These are phyloP conservation scores for Ceratocystis lukuohia DNA, from an alignment of 2,329 filamentous ascomycete species.

Conservation along the genomic window DNA sequence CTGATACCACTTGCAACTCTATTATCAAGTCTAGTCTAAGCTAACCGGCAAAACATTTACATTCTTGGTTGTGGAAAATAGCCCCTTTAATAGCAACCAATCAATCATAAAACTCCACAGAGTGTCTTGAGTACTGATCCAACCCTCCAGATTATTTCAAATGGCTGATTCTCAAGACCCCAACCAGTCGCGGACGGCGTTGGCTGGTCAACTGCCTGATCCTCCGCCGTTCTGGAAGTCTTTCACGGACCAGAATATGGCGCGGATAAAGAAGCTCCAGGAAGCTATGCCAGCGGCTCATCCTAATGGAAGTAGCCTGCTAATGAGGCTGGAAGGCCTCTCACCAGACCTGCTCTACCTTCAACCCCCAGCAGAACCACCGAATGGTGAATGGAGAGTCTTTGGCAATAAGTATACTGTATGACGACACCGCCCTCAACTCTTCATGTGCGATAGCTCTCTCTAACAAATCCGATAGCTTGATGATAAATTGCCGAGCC, in stretches of 20 bases:
- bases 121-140: not conserved
- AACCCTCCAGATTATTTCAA: not conserved
- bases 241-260: slow-evolving; percentile 65
- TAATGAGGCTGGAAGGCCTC: slow-evolving; percentile 30
- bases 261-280: slow-evolving; percentile 37
- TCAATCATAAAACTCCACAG: too few relatives aligned
- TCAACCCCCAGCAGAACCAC: slow-evolving; percentile 66
- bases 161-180: slow-evolving; percentile 45
- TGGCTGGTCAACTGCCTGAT: slow-evolving; percentile 61
- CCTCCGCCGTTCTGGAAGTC: slow-evolving; percentile 83
- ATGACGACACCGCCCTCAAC: slow-evolving; percentile 17
- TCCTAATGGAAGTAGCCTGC: not conserved
- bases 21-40: too few relatives aligned
- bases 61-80: too few relatives aligned
- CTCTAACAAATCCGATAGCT: slow-evolving; percentile 28
- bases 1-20: too few relatives aligned
- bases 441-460: not conserved
- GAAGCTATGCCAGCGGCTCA: slow-evolving; percentile 22
- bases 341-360: slow-evolving; percentile 63
- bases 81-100: too few relatives aligned
- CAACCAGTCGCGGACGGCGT: slow-evolving; percentile 30
- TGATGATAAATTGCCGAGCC: slow-evolving; percentile 48
- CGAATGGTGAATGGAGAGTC: slow-evolving; percentile 54
- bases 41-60: too few relatives aligned
- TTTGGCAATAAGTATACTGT: slow-evolving; percentile 57